phyloP scores from a whole-genome alignment of 164 flowering plant species.

The Vitis rotundifolia region DNA sequence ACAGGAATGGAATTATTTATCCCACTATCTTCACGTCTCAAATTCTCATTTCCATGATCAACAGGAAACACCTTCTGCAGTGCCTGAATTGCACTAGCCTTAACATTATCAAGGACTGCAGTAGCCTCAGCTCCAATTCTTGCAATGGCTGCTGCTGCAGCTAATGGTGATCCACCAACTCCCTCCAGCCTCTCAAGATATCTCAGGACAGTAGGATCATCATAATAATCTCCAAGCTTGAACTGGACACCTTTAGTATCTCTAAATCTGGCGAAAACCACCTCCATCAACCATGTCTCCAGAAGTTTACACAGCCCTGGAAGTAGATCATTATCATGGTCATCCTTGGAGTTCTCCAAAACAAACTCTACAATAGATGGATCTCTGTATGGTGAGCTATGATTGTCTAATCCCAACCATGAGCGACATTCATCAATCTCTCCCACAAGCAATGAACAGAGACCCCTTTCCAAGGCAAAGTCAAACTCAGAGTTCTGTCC shows the following conservation, averaged over 20 bases:
- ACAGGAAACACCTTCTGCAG: conserved; percentile 83
- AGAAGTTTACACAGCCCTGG: conserved; percentile 91
- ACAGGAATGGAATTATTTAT: conserved; percentile 17
- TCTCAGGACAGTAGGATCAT: conserved; percentile 80
- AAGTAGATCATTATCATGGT: conserved; percentile 68
- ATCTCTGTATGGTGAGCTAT: conserved; percentile 72
- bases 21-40: conserved; percentile 34
- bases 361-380: conserved; percentile 75
- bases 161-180: conserved; percentile 82
- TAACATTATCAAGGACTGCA: conserved; percentile 82
- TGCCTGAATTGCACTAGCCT: conserved; percentile 78
- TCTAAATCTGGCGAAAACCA: conserved; percentile 88
- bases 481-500: conserved; percentile 65
- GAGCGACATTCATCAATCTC: conserved; percentile 85
- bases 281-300: conserved; percentile 92
- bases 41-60: conserved; percentile 33
- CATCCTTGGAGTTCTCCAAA: conserved; percentile 69
- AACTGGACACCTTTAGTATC: conserved; percentile 68
- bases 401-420: conserved; percentile 89
- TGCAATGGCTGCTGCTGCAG: conserved; percentile 96
- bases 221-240: conserved; percentile 94
- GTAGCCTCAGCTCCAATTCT: conserved; percentile 91
- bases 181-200: conserved; percentile 87
- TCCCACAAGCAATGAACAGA: conserved; percentile 88
- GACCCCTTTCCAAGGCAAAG: conserved; percentile 92